Base-by-base conservation (phyloP, 129 eudicot genomes). In the Tagetes erecta region DNA sequence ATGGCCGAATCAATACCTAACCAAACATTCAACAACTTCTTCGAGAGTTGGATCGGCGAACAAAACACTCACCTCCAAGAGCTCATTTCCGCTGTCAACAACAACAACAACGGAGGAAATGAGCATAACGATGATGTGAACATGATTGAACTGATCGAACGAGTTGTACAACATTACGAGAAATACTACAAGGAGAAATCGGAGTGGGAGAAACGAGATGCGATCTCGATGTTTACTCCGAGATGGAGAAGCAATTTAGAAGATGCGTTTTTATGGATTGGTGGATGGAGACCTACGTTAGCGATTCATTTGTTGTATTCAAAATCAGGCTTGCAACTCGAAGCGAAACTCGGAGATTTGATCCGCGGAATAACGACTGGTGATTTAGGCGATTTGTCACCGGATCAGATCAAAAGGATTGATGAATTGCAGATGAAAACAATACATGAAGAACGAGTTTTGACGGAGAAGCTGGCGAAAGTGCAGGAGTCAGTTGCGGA, bases 251-350 rank as follows among this genome's bases (percentile, higher is more conserved):
- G 83, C 39, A 67, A 57, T 12, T 79, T 89, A 0, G 96, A 89
- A 67, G 87, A 84, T 7, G 89, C 92, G 30, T 86, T 86, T 72
- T 6, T 82, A 1, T 89, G 96, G 96, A 76, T 89, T 11, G 96
- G 96, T 1, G 96, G 89, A n/a, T 89, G 96, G 92, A 68, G 96
- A 7, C 96, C 96, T n/a, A 89, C 80, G 71, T 78, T 79, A 75
- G 96, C 96, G 0, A 72, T 89, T 46, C 96, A 89, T 47, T 37
- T 89, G 68, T 57, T 89, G 0, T 86, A 86, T 73, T 89, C 96
- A 0, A 84, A 79, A 33, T 84, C 87, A 1, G 96, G 92, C 13
- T 50, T 80, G 2, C 92, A 89, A 31, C 45, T 89, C 30, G 87
- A 86, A 68, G 87, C 83, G 0, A 68, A 58, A 20, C 40, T 89